Evolutionary conservation across 1,284 basidiomycete species (phyloP), one percentile per base, ranked within the genome.

Genomic region (Cryptococcus jaspeensis): DNA sequence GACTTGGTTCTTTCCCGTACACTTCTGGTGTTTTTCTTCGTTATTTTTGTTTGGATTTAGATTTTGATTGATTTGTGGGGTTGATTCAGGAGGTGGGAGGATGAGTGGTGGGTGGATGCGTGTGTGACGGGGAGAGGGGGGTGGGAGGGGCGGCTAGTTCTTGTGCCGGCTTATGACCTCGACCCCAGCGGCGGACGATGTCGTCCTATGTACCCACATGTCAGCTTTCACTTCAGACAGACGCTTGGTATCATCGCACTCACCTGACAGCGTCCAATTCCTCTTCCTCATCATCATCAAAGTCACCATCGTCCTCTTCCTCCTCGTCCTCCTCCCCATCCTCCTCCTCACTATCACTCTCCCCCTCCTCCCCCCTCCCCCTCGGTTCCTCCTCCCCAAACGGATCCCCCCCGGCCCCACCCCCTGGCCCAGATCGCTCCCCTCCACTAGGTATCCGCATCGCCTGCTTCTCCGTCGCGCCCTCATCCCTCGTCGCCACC

Each of bases 81-180:
- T 9, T 32, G 28, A 32, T 32, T 32, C 28, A 5, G n/a, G n/a
- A n/a, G n/a, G n/a, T n/a, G n/a, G n/a, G n/a, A n/a, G n/a, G 28
- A 32, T 32, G 28, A 32, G 4, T 32, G 28, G 28, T 4, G 28
- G 28, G 28, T 4, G 28, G 28, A 9, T 4, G 28, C 28, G 9
- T 4, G 28, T 32, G 5, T 5, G 4, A 32, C 9, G 9, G 4
- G 28, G 28, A 32, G 9, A 9, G 28, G 4, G 28, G 9, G 28
- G 28, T 32, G 28, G 28, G 28, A 9, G 28, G 28, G 9, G n/a
- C n/a, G n/a, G 28, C 28, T 32, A 61, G 44, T 58, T 53, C 51
- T 69, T 69, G 59, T 77, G 75, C 35, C 73, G 67, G 45, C 69
- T 70, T 46, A 77, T 60, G 11, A 73, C 67, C 60, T 77, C 75